Conservation (phyloP, 345 rosid genomes). For the Gossypium ekmanianum region DNA sequence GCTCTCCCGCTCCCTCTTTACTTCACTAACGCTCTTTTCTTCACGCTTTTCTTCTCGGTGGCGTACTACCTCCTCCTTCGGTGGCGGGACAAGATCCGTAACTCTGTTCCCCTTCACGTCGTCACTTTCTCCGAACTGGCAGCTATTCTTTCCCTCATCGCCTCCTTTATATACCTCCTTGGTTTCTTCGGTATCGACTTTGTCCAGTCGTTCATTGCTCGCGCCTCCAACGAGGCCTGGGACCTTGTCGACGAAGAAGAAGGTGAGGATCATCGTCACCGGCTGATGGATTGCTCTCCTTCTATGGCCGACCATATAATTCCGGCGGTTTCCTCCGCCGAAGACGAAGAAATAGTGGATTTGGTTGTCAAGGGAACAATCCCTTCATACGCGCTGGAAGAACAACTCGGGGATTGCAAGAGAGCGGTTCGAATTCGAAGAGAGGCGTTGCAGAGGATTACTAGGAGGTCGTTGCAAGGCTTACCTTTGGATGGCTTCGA, state of each 20-base stretch:
- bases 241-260: slow-evolving; percentile 21
- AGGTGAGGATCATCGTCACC: slow-evolving; percentile 13
- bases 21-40: slow-evolving; percentile 37
- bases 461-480: slow-evolving; percentile 70
- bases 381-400: slow-evolving; percentile 70
- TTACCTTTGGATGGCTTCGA: slow-evolving; percentile 80
- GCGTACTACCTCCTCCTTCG: slow-evolving; percentile 35
- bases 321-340: slow-evolving; percentile 35
- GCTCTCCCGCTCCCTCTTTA: slow-evolving; percentile 38
- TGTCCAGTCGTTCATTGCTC: slow-evolving; percentile 34
- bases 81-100: slow-evolving; percentile 29
- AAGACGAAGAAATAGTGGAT: slow-evolving; percentile 35
- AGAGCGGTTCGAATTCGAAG: slow-evolving; percentile 71
- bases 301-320: slow-evolving; percentile 32
- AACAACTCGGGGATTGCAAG: slow-evolving; percentile 74
- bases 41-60: slow-evolving; percentile 40
- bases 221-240: slow-evolving; percentile 30
- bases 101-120: slow-evolving; percentile 36
- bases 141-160: slow-evolving; percentile 32
- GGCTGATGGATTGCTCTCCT: slow-evolving; percentile 19
- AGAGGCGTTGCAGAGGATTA: slow-evolving; percentile 70
- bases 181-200: slow-evolving; percentile 42
- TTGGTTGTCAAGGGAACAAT: slow-evolving; percentile 46
- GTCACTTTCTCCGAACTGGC: slow-evolving; percentile 33
- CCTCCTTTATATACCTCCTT: slow-evolving; percentile 26